phyloP scores from a whole-genome alignment of 257 asterid species.

The Cruciata laevipes region DNA sequence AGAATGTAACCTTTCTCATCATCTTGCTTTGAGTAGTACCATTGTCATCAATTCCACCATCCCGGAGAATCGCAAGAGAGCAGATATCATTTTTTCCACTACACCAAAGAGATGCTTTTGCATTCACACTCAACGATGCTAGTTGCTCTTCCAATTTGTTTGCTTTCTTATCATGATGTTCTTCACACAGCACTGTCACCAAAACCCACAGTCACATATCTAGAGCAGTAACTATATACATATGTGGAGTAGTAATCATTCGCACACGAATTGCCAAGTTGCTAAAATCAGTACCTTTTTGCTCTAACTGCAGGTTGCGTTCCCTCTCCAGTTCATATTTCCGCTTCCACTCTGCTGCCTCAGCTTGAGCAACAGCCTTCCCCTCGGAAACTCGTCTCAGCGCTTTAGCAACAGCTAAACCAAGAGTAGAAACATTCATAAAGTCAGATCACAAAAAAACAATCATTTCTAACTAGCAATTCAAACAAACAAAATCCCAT shows the following conservation, averaged over 20 bases:
- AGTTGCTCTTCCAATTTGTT: slow-evolving; percentile 27
- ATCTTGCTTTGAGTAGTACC: slow-evolving; percentile 38
- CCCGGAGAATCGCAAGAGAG: slow-evolving; percentile 59
- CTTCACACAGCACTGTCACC: slow-evolving; percentile 33
- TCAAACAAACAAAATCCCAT: slow-evolving; percentile 2
- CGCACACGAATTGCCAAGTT: background rate
- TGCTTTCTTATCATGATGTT: slow-evolving; percentile 21
- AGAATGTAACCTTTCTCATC: slow-evolving; percentile 51
- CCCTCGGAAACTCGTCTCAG: slow-evolving; percentile 67
- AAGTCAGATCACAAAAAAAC: background rate
- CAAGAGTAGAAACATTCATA: slow-evolving; percentile 4
- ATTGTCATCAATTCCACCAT: slow-evolving; percentile 41
- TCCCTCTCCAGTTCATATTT: slow-evolving; percentile 72
- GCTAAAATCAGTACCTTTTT: slow-evolving; percentile 33
- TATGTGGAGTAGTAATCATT: background rate
- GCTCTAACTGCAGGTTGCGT: slow-evolving; percentile 56
- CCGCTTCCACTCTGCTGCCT: slow-evolving; percentile 95
- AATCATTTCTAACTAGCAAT: slow-evolving; percentile 4
- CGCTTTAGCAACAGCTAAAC: slow-evolving; percentile 77
- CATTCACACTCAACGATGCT: slow-evolving; percentile 21
- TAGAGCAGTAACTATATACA: background rate
- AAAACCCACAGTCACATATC: slow-evolving; percentile 5
- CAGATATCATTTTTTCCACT: slow-evolving; percentile 60
- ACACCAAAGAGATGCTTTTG: slow-evolving; percentile 40
- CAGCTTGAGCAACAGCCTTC: slow-evolving; percentile 89